Conservation (phyloP, 805 yeast species). For the Sugiyamaella lignohabitans region DNA sequence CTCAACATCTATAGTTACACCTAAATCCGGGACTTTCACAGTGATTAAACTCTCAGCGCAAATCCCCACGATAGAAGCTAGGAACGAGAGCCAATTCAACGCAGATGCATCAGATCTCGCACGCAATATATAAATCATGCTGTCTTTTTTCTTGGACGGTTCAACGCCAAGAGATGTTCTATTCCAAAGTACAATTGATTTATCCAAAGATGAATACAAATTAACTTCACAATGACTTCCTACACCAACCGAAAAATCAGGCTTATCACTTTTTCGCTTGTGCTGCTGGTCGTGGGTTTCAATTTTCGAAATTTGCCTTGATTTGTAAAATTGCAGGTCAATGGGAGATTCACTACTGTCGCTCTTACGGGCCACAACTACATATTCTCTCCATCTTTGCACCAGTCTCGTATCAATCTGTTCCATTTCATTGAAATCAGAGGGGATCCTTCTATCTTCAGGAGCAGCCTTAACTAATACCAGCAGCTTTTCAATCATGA, state of each 20-base stretch:
- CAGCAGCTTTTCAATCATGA: constrained; percentile 62
- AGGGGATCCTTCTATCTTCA: constrained; percentile 26
- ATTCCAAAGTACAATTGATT: constrained; percentile 51
- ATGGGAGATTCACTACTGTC: constrained; percentile 48
- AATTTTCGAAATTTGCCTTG: constrained; percentile 33
- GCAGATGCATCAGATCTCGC: constrained; percentile 50
- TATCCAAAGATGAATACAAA: constrained; percentile 63
- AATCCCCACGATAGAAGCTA: constrained; percentile 43
- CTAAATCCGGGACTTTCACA: constrained; percentile 42
- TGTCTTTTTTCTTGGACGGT: constrained; percentile 13
- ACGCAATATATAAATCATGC: constrained; percentile 47
- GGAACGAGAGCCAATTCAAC: constrained; percentile 56
- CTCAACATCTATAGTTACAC: constrained; percentile 39
- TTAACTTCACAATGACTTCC: constrained; percentile 36
- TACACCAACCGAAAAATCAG: constrained; percentile 18
- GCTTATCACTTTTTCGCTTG: background rate
- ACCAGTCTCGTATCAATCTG: constrained; percentile 47
- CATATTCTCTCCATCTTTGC: constrained; percentile 77
- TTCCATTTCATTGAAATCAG: constrained; percentile 43
- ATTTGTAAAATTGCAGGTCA: constrained; percentile 54
- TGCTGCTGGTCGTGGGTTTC: constrained; percentile 21
- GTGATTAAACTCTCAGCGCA: constrained; percentile 27
- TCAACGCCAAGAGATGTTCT: background rate
- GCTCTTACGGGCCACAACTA: constrained; percentile 64
- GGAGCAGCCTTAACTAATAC: constrained; percentile 48